Evolutionary conservation across 2,329 filamentous ascomycete species (phyloP), one percentile per base, ranked within the genome.

Genomic region (Rhinocladiella similis): DNA sequence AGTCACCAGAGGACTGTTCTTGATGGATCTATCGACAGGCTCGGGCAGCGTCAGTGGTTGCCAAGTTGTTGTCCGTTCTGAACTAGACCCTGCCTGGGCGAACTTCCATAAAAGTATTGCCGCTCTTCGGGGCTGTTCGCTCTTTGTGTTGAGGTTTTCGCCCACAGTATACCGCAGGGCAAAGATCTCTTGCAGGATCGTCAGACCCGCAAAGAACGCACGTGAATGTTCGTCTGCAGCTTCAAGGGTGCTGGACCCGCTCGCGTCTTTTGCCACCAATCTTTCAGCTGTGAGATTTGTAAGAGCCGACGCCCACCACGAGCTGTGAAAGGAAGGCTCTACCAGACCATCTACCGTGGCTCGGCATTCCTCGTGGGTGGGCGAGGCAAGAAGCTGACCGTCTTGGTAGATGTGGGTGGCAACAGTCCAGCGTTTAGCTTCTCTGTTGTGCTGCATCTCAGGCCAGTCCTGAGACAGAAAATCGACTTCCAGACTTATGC

Each of bases 71-170:
- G 70, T 74, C 27, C 74, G 75, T 20, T 71, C 70, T 54, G 75
- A 69, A 5, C 68, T 68, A 14, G 67, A 65, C 5, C 67, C 64
- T n/a, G 73, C 74, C 61, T 76, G 71, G 5, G 72, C 72, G 64
- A 79, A 79, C 50, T 73, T 75, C 76, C 76, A 79, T 16, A 76
- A 67, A 13, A 79, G 57, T 43, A 78, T 70, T 1, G 74, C 74
- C 67, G 77, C 72, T 59, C 73, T 71, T 41, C 68, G 67, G 10
- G 50, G 20, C 27, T 50, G 43, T 14, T 36, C 47, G 43, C 71
- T 66, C 16, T 67, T 66, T 12, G 57, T 60, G 29, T 66, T 65
- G 66, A 10, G 69, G 54, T 7, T 68, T 65, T 5, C 65, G 66
- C 27, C 66, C 63, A 53, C 53, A 64, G 27, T 64, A 56, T 47